Base-by-base conservation (phyloP, 805 yeast genomes). In the Zygosaccharomyces bisporus region DNA sequence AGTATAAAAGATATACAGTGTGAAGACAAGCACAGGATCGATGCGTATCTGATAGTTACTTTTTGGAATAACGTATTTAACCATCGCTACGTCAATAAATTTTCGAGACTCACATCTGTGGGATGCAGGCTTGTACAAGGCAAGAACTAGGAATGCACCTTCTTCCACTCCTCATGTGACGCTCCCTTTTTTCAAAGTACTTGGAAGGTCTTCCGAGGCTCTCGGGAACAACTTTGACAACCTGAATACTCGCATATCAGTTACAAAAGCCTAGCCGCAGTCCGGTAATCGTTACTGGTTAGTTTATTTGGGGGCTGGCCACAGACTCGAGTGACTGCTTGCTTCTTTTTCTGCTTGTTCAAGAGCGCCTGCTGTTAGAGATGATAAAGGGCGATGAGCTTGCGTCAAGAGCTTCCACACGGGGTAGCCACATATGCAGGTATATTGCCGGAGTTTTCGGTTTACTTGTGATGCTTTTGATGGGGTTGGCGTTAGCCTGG, bases 371-470 rank as follows among this genome's bases (percentile, higher is more conserved):
- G 40, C 40, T 16, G 32, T 16, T 24, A 8, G 20, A 14, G 32
- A 17, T 20, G 30, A 30, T 25, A 24, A 37, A 23, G 31, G 40
- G 40, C 23, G 40, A 37, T 37, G 40, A 37, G 32, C 20, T 24
- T 27, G 27, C 6, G 25, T 21, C 20, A 27, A 8, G 16, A 20
- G 5, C 9, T 13, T 5, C 31, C 12, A 24, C 23, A 32, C 8
- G 25, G 24, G 31, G 31, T 6, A 31, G 30, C 14, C 34, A 24
- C 23, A 40, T 20, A 21, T 14, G 10, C 18, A 24, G 20, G 13
- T 14, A 23, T 9, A 16, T 24, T 9, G 24, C 27, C 12, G 33
- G 30, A 16, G n/a, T 23, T 16, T 36, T 24, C 18, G 30, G 27
- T 18, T 6, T 16, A 4, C 16, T 34, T 18, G 16, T 14, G 9